These are phyloP conservation scores for Sherardia arvensis DNA, from an alignment of 257 asterid genomes.

Conservation along the genomic window DNA sequence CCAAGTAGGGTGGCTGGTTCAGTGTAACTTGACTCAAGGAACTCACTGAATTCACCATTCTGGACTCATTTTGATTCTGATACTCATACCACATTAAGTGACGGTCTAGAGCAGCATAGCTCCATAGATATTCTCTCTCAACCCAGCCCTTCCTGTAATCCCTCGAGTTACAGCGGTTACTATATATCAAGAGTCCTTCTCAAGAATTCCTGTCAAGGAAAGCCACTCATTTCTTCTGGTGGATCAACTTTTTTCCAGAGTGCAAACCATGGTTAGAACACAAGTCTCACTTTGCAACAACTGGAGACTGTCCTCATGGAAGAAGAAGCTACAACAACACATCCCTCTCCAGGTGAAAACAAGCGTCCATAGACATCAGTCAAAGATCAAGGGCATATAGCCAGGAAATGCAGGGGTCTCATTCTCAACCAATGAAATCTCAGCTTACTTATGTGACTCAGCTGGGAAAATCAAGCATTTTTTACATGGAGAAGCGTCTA, in stretches of 20 bases:
- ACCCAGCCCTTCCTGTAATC: constrained; percentile 40
- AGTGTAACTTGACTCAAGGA: constrained; percentile 42
- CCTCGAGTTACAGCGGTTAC: constrained; percentile 40
- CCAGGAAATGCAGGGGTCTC: too few relatives aligned
- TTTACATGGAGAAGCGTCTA: too few relatives aligned
- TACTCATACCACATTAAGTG: too few relatives aligned
- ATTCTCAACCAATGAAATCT: too few relatives aligned
- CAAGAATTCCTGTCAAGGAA: constrained; percentile 25
- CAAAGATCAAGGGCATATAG: too few relatives aligned
- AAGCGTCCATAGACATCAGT: too few relatives aligned
- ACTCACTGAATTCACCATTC: too few relatives aligned
- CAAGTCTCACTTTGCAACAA: constrained; percentile 43
- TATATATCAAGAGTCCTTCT: constrained; percentile 28
- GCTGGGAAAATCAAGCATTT: too few relatives aligned
- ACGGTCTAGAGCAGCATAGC: constrained; percentile 64
- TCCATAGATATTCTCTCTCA: constrained; percentile 46
- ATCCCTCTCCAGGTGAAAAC: too few relatives aligned
- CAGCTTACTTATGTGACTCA: too few relatives aligned
- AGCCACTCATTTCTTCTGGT: constrained; percentile 20
- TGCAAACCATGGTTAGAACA: constrained; percentile 30
- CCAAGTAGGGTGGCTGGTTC: constrained; percentile 38
- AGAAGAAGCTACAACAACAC: too few relatives aligned
- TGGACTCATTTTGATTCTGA: too few relatives aligned
- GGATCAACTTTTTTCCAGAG: constrained; percentile 20
- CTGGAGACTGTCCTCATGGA: constrained; percentile 62